These are phyloP conservation scores for Skeletonema costatum DNA, from an alignment of 108 stramenopile genomes.

Conservation along the genomic window DNA sequence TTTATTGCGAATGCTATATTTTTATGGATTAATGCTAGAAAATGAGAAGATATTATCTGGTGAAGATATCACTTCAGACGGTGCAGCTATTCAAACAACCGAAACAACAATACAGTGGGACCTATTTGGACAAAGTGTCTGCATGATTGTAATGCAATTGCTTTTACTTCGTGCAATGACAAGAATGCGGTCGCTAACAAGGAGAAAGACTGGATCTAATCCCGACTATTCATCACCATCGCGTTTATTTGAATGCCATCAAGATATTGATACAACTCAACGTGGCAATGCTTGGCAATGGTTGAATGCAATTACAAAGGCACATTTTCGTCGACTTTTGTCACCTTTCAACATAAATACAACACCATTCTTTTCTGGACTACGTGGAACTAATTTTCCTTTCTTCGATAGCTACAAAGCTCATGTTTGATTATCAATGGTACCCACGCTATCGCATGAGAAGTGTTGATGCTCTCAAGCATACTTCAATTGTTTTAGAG, in stretches of 20 bases:
- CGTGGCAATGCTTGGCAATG: neutral
- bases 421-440: conserved; percentile 48
- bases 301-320: neutral
- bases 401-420: conserved; percentile 29
- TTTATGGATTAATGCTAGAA: conserved; percentile 36
- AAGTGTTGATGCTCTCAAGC: conserved; percentile 30
- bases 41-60: conserved; percentile 1
- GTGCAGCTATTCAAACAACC: neutral
- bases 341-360: conserved; percentile 36
- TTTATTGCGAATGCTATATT: conserved; percentile 46
- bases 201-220: no score
- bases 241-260: no score
- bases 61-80: neutral
- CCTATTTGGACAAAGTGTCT: conserved; percentile 40
- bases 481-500: conserved; percentile 37
- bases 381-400: conserved; percentile 36
- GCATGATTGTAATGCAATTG: conserved; percentile 42
- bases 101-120: conserved; percentile 21
- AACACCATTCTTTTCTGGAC: conserved; percentile 39
- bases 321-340: conserved; percentile 31
- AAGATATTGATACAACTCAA: neutral
- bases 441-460: conserved; percentile 41
- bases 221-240: no score
- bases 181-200: neutral
- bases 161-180: conserved; percentile 40